Evolutionary conservation across 495 filamentous ascomycete species (phyloP).

Genomic region (Neurospora cerealis): DNA sequence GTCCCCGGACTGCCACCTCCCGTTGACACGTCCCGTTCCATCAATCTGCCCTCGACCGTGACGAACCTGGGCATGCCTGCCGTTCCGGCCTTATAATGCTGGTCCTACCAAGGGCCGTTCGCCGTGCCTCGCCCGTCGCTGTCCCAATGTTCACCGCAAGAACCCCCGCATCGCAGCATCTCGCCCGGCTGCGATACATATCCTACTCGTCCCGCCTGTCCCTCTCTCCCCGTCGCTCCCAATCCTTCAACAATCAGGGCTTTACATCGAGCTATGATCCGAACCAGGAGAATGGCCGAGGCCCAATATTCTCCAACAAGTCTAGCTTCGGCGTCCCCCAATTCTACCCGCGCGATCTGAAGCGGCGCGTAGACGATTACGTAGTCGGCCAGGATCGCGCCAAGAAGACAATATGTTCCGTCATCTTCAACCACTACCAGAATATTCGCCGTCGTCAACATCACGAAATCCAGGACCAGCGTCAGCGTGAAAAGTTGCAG

Average conservation of each 20-base stretch:
- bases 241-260: constrained; percentile 31
- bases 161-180: constrained; percentile 5
- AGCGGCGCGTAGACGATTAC: constrained; percentile 87
- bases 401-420: constrained; percentile 89
- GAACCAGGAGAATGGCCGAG: constrained; percentile 37
- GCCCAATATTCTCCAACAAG: constrained; percentile 38
- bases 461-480: constrained; percentile 67
- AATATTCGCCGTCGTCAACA: constrained; percentile 68
- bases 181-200: constrained; percentile 10
- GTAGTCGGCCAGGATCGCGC: constrained; percentile 93
- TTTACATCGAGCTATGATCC: constrained; percentile 75
- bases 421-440: constrained; percentile 97
- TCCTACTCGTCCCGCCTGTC: constrained; percentile 22
- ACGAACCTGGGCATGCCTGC: constrained; percentile 10
- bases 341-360: constrained; percentile 73
- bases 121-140: neutral
- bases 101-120: constrained; percentile 17
- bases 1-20: neutral
- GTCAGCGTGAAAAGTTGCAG: constrained; percentile 42
- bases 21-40: neutral
- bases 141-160: constrained; percentile 11
- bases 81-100: constrained; percentile 18
- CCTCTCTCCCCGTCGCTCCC: constrained; percentile 19
- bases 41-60: neutral
- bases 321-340: constrained; percentile 50